Conservation (phyloP, 1,284 basidiomycete genomes). For the Ganoderma lingzhi region DNA sequence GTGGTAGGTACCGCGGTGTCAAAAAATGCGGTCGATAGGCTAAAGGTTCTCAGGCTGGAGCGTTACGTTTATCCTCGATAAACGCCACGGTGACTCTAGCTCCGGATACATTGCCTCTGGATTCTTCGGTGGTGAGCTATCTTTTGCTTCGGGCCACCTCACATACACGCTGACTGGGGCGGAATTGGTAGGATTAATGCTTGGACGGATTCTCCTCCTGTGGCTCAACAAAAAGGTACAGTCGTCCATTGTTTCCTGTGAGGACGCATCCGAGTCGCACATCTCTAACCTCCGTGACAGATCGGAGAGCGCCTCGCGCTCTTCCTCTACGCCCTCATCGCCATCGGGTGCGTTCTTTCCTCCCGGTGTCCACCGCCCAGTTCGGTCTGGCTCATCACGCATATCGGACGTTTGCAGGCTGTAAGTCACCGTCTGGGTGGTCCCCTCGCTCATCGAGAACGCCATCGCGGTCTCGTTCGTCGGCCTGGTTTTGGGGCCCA, state of each 20-base stretch:
- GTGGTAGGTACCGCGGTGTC: constrained; percentile 47
- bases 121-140: constrained; percentile 43
- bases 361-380: background rate
- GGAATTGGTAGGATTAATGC: constrained; percentile 54
- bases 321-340: constrained; percentile 58
- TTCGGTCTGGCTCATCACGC: background rate
- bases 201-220: constrained; percentile 62
- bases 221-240: constrained; percentile 65
- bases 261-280: background rate
- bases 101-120: constrained; percentile 48
- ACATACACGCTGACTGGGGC: background rate
- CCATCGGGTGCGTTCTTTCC: constrained; percentile 54
- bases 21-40: no score
- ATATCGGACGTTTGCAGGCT: constrained; percentile 46
- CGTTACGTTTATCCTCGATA: constrained; percentile 44
- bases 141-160: background rate
- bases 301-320: constrained; percentile 61
- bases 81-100: constrained; percentile 42
- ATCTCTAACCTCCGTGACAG: constrained; percentile 37
- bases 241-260: background rate
- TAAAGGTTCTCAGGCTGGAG: constrained; percentile 23
- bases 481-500: constrained; percentile 54
- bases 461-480: constrained; percentile 66
- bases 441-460: constrained; percentile 64
- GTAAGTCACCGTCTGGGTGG: constrained; percentile 70